These are phyloP conservation scores for Fraxinus cuspidata DNA, from an alignment of 257 asterid genomes.

Conservation along the genomic window DNA sequence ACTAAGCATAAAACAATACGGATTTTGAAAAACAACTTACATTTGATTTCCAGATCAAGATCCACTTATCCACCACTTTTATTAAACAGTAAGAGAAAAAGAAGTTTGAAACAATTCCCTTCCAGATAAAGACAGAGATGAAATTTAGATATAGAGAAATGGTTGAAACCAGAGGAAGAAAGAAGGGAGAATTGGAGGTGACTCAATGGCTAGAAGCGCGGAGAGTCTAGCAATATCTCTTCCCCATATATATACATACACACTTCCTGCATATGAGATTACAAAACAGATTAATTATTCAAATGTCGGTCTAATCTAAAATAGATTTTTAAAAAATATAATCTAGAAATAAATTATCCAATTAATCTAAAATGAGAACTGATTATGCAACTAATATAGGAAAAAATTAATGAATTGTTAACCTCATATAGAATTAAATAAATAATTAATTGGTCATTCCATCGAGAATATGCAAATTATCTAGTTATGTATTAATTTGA, in stretches of 20 bases:
- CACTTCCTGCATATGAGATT: background rate
- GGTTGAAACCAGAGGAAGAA: slow-evolving; percentile 15
- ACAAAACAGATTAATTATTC: background rate
- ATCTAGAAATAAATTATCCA: too few species aligned
- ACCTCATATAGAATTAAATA: too few species aligned
- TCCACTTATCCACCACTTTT: slow-evolving; percentile 16
- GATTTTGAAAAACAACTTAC: slow-evolving; percentile 29
- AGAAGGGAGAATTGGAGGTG: slow-evolving; percentile 19
- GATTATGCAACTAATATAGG: background rate
- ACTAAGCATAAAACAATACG: background rate
- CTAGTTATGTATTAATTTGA: too few species aligned
- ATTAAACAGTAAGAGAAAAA: background rate
- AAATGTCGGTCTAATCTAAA: background rate
- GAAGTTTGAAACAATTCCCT: slow-evolving; percentile 24
- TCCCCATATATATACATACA: slow-evolving; percentile 24
- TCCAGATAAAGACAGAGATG: slow-evolving; percentile 11
- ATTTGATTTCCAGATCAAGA: slow-evolving; percentile 25
- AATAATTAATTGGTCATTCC: too few species aligned
- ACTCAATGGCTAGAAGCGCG: slow-evolving; percentile 23
- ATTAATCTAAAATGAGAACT: too few species aligned
- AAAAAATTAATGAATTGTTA: too few species aligned
- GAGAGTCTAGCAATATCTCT: slow-evolving; percentile 26
- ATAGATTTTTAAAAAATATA: background rate
- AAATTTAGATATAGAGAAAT: background rate
- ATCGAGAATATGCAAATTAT: too few species aligned